Evolutionary conservation across 495 filamentous ascomycete species (phyloP), one percentile per base, ranked within the genome.

Genomic region (Glonium stellatum): DNA sequence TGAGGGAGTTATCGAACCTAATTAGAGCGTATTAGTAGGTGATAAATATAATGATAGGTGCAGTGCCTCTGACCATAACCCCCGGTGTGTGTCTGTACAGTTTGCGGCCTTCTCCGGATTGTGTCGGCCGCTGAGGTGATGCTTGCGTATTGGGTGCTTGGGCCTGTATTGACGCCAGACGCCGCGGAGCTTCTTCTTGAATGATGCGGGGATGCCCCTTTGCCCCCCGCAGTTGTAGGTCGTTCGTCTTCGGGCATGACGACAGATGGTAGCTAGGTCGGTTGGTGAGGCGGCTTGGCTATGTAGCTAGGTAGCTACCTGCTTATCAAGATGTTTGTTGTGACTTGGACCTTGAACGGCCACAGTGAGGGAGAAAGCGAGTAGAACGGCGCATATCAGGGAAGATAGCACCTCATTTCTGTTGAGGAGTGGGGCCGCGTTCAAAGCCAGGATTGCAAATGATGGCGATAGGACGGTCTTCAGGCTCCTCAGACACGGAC

Each of bases 1-100:
- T n/a, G 65, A 39, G 42, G 59, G 56, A 8, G 59, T 55, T 35
- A 68, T 68, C 23, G 65, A 68, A 4, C 65, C 65, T 68, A 35
- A 35, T 34, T 11, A 12, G 31, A 54, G 22, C 58, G 50, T 44
- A 36, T 50, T 52, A 37, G 15, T 52, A 22, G 42, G 11, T 11
- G 5, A 25, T 23, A 25, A 42, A 22, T n/a, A 18, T n/a, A n/a
- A 37, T 9, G 22, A 37, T 19, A 55, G 1, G 50, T 31, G 34
- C 4, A 18, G n/a, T 34, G 18, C n/a, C 5, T 55, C 54, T 23
- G 42, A 68, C 65, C 62, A 44, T 65, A 65, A 41, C 55, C 59
- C 37, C 34, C 31, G 12, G 59, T 55, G 44, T 65, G 58, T 0
- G 61, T 55, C 35, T 61, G 55, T 19, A 59, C 15, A 11, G 37